Evolutionary conservation across 148 eudicot species (phyloP).

Genomic region (Camellia japonica): DNA sequence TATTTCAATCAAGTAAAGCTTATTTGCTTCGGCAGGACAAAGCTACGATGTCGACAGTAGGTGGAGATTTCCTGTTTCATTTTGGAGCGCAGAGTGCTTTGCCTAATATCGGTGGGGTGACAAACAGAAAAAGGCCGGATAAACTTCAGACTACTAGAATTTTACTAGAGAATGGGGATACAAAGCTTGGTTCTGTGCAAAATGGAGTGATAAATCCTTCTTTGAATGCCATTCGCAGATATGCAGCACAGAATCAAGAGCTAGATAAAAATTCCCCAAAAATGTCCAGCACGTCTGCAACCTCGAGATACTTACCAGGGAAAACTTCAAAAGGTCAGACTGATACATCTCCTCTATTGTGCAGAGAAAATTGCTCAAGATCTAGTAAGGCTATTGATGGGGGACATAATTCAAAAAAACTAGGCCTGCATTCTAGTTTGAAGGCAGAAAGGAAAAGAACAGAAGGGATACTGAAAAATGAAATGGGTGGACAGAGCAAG

Average conservation of each 20-base stretch:
- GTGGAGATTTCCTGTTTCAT: constrained; percentile 16
- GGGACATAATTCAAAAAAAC: constrained; percentile 3
- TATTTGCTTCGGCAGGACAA: constrained; percentile 15
- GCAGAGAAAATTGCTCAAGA: constrained; percentile 16
- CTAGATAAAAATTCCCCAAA: constrained; percentile 1
- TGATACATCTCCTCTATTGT: not conserved
- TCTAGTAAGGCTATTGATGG: constrained; percentile 8
- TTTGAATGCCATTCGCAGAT: not conserved
- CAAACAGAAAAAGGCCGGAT: not conserved
- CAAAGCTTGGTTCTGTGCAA: not conserved
- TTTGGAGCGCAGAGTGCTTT: constrained; percentile 16
- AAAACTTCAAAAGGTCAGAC: not conserved
- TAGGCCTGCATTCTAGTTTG: constrained; percentile 4
- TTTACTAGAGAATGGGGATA: not conserved
- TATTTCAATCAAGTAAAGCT: not conserved
- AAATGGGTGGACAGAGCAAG: constrained; percentile 11
- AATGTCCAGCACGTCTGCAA: not conserved
- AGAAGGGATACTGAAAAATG: constrained; percentile 8
- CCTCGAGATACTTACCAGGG: not conserved
- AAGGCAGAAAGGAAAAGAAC: constrained; percentile 14
- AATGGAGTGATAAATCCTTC: not conserved
- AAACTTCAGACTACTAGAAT: constrained; percentile 2
- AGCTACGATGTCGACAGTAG: not conserved
- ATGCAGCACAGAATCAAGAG: not conserved
- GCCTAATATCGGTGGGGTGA: not conserved